Percentiles rank a stretch among this genome's conserved stretches.
Evolutionary conservation across 2,329 filamentous ascomycete species (phyloP).

Genomic region (Xylariaceae sp.): DNA sequence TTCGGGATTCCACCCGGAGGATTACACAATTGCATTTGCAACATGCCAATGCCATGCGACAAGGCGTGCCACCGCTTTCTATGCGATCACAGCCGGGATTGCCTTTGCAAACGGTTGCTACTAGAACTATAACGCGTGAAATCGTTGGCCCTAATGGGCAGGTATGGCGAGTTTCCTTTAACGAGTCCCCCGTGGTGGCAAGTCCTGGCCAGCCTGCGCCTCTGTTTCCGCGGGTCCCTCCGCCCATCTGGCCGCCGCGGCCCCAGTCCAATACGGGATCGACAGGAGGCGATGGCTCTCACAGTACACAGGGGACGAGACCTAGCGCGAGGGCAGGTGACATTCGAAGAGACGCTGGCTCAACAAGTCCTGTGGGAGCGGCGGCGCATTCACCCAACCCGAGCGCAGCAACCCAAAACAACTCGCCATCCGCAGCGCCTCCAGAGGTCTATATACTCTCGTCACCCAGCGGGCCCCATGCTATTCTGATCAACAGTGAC

Average conservation of each 20-base stretch:
- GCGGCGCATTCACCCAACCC: slow-evolving; percentile 26
- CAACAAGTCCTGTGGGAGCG: slow-evolving; percentile 39
- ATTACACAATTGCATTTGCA: slow-evolving; percentile 17
- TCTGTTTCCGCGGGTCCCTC: slow-evolving; percentile 12
- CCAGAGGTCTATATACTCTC: slow-evolving; percentile 56
- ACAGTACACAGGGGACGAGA: no score
- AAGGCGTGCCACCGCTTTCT: slow-evolving; percentile 23
- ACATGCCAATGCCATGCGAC: no score
- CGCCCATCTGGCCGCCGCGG: slow-evolving; percentile 22
- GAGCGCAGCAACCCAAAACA: slow-evolving; percentile 19
- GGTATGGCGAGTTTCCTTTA: slow-evolving; percentile 47
- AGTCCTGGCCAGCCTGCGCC: slow-evolving; percentile 14
- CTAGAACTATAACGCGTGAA: slow-evolving; percentile 43
- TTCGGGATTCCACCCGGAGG: slow-evolving; percentile 18
- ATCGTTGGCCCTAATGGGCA: slow-evolving; percentile 46
- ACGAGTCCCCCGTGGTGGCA: slow-evolving; percentile 35
- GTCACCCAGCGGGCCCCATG: slow-evolving; percentile 55
- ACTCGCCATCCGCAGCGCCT: slow-evolving; percentile 23
- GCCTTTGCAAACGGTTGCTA: slow-evolving; percentile 31
- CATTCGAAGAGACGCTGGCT: slow-evolving; percentile 48
- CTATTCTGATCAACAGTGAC: slow-evolving; percentile 48
- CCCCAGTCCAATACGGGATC: slow-evolving; percentile 26
- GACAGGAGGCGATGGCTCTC: slow-evolving; percentile 39
- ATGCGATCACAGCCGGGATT: slow-evolving; percentile 27
- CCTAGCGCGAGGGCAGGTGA: slow-evolving; percentile 41